Conservation (phyloP, 2,329 filamentous ascomycete genomes). For the Diaporthe sp. region DNA sequence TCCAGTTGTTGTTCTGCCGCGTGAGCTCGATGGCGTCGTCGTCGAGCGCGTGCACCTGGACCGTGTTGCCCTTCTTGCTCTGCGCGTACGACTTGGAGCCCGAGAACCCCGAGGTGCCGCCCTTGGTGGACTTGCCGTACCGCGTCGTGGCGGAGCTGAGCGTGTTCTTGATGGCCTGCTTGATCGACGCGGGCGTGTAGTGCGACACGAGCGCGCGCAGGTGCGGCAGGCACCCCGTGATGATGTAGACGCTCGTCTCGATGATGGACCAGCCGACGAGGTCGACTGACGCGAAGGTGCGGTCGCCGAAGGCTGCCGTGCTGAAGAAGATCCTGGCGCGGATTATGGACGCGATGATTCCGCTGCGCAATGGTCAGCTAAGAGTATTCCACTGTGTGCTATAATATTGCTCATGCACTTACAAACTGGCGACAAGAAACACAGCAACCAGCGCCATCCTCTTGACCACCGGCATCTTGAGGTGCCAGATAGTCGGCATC, state of each 20-base stretch:
- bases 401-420: conserved; percentile 9
- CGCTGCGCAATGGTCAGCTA: conserved; percentile 41
- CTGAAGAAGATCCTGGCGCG: conserved; percentile 44
- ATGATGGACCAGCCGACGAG: conserved; percentile 47
- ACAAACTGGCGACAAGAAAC: conserved; percentile 49
- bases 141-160: neutral
- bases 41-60: conserved; percentile 1
- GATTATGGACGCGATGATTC: conserved; percentile 45
- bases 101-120: conserved; percentile 27
- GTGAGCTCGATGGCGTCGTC: conserved; percentile 39
- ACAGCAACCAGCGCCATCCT: conserved; percentile 47
- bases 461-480: conserved; percentile 47
- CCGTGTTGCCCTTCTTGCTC: conserved; percentile 1
- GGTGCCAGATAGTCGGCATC: conserved; percentile 47
- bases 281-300: conserved; percentile 45
- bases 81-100: conserved; percentile 26
- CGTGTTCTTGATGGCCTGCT: conserved; percentile 31
- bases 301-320: conserved; percentile 43
- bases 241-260: conserved; percentile 48
- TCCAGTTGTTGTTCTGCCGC: conserved; percentile 23
- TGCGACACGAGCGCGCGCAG: conserved; percentile 44
- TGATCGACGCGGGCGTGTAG: conserved; percentile 42
- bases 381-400: neutral
- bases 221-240: conserved; percentile 47
- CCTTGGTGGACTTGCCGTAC: conserved; percentile 19